Evolutionary conservation across 75 land plant species (phyloP), one percentile per base, ranked within the genome.

Genomic region (Picea sitchensis): DNA sequence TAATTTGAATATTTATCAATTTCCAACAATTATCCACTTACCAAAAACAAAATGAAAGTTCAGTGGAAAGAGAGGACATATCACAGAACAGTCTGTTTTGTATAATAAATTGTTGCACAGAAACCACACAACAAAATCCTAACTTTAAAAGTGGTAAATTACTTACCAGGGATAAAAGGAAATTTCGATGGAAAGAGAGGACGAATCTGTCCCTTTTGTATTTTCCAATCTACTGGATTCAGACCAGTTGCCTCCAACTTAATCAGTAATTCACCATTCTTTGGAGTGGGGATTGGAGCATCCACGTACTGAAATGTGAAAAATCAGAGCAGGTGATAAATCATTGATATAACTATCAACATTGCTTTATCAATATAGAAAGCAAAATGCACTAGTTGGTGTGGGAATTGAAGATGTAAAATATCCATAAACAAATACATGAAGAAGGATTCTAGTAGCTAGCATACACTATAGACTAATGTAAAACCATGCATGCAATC

Each of bases 201-300:
- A 8, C 88, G 82, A 20, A 89, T 3, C 21, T 83, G 26, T 31
- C 97, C 97, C 44, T 82, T 79, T 75, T 94, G 97, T 14, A 91
- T 80, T 80, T 93, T 94, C 95, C 95, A 93, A 64, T 94, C 96
- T 72, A 84, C 61, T 32, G 96, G 95, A 84, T 94, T 92, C 15
- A 94, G 56, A 58, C 82, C 80, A 32, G 87, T 76, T 58, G 97
- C 95, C 80, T 94, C 97, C n/a, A 94, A 30, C 71, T 90, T 94
- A 0, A 94, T 59, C 85, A 94, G 74, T 51, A 94, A 65, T 82
- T 94, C 90, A 76, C 80, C 86, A 61, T 85, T 87, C 76, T 81
- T 85, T 11, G 97, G 91, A 44, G 84, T 73, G 18, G 94, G 96
- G 58, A 93, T 82, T 30, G 94, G 93, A 78, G 89, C 73, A 79